Conservation (phyloP, 2,329 filamentous ascomycete genomes). For the Fusarium secorum region DNA sequence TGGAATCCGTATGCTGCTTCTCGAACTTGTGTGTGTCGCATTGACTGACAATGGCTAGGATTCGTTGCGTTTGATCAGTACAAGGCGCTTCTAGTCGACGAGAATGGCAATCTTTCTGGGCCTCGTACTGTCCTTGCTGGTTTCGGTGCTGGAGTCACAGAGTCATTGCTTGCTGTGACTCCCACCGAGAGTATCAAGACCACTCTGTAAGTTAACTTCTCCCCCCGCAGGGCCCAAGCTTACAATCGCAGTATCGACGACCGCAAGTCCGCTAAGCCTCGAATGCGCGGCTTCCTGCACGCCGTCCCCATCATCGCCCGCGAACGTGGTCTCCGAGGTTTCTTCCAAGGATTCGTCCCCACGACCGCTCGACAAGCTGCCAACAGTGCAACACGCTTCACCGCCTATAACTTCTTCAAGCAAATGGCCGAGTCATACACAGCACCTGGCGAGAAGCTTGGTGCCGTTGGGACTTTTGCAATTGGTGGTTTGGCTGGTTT, state of each 20-base stretch:
- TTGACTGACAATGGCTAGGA: conserved; percentile 39
- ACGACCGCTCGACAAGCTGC: conserved; percentile 94
- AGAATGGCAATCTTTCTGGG: conserved; percentile 86
- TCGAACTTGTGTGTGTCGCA: too few relatives aligned
- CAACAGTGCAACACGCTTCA: conserved; percentile 91
- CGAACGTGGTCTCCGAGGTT: conserved; percentile 87
- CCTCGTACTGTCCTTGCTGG: conserved; percentile 91
- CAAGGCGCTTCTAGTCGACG: conserved; percentile 82
- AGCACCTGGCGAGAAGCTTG: conserved; percentile 92
- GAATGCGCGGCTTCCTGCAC: conserved; percentile 91
- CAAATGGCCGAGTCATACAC: conserved; percentile 93
- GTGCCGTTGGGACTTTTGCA: conserved; percentile 84
- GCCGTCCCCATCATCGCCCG: conserved; percentile 86
- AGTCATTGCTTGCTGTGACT: conserved; percentile 91
- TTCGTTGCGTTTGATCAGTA: conserved; percentile 98
- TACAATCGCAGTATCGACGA: conserved; percentile 78
- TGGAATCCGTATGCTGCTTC: conserved; percentile 76
- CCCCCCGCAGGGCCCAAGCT: neutral
- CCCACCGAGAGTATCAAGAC: conserved; percentile 99
- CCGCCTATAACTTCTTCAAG: conserved; percentile 87
- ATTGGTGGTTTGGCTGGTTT: conserved; percentile 89
- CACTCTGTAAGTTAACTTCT: conserved; percentile 68
- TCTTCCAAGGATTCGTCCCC: conserved; percentile 96
- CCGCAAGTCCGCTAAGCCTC: conserved; percentile 82
- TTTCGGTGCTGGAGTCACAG: conserved; percentile 93